Evolutionary conservation across 2,329 filamentous ascomycete species (phyloP), one percentile per base, ranked within the genome.

Genomic region (Amylocarpus encephaloides): DNA sequence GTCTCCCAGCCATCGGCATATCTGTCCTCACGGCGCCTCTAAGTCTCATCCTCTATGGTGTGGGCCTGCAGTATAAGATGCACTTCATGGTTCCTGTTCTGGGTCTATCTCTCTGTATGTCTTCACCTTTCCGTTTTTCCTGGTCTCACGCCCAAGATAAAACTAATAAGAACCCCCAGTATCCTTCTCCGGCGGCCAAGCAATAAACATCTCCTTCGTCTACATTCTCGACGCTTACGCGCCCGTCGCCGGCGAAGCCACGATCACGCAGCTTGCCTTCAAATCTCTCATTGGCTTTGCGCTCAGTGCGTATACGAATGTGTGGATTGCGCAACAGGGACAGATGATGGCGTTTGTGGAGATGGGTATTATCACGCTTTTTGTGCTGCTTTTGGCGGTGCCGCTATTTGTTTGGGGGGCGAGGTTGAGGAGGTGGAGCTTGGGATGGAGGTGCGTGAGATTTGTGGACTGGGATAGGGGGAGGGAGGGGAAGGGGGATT

Each of bases 271-370:
- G 22, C 67, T 78, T 53, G 75, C 70, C 0, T 80, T 80, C 60
- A 80, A 80, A 64, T 74, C 75, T 13, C 62, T 73, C 6, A 80
- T 82, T 58, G 78, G 77, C 4, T 82, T 82, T 60, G 65, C 81
- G 1, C 67, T 82, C 1, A 77, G 73, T 0, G 82, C 82, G 59
- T 81, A 81, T 60, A 80, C 76, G 1, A 82, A 82, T 58, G 71
- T 75, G 0, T 82, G 78, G 78, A 71, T 82, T 34, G 64, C 68
- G 6, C 29, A 68, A 49, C 64, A 64, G 1, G 79, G 78, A 1
- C 81, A 81, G 57, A 53, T 67, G 11, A 66, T 70, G 33, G 72
- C 77, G 2, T 82, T 73, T 53, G 76, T 77, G 3, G 68, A 71
- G n/a, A 80, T 82, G 77, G 78, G 77, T 6, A 77, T 70, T 10